Evolutionary conservation across 164 flowering plant genomes (phyloP).

Genomic region (Vitis labrusca): DNA sequence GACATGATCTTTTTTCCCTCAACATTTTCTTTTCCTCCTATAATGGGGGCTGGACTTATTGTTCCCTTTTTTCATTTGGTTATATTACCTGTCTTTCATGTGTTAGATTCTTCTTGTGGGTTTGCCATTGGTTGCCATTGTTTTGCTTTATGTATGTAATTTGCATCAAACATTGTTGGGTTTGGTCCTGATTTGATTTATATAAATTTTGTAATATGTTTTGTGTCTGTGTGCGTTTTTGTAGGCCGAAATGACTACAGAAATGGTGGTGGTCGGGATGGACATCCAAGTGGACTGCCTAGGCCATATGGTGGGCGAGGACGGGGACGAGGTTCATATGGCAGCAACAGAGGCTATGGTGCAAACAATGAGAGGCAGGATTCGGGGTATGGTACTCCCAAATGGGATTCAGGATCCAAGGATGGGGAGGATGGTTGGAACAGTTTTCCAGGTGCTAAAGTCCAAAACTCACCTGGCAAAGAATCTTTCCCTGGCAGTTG

Average conservation of each 20-base stretch:
- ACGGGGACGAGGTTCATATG: constrained; percentile 40
- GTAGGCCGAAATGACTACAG: constrained; percentile 59
- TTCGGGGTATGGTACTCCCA: constrained; percentile 45
- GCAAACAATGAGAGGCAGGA: constrained; percentile 40
- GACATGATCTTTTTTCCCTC: no score
- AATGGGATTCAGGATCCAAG: constrained; percentile 52
- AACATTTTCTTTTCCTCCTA: no score
- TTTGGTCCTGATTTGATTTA: background rate
- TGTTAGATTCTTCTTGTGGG: no score
- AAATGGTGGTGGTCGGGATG: constrained; percentile 49
- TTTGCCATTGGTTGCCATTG: no score
- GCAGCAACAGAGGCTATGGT: constrained; percentile 30
- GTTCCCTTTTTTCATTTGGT: no score
- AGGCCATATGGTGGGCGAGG: constrained; percentile 72
- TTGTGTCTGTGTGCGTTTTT: constrained; percentile 4
- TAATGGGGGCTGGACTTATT: no score
- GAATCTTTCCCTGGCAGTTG: constrained; percentile 78
- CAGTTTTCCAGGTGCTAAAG: constrained; percentile 52
- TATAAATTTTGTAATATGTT: background rate
- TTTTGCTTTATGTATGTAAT: background rate
- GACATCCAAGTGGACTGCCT: constrained; percentile 65
- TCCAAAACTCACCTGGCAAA: constrained; percentile 63
- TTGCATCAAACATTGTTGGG: background rate
- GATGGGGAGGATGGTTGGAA: constrained; percentile 59
- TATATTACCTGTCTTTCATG: no score